Evolutionary conservation across 2,329 filamentous ascomycete genomes (phyloP), one percentile per base, ranked within the genome.

Genomic region (Trichothecium sympodiale): DNA sequence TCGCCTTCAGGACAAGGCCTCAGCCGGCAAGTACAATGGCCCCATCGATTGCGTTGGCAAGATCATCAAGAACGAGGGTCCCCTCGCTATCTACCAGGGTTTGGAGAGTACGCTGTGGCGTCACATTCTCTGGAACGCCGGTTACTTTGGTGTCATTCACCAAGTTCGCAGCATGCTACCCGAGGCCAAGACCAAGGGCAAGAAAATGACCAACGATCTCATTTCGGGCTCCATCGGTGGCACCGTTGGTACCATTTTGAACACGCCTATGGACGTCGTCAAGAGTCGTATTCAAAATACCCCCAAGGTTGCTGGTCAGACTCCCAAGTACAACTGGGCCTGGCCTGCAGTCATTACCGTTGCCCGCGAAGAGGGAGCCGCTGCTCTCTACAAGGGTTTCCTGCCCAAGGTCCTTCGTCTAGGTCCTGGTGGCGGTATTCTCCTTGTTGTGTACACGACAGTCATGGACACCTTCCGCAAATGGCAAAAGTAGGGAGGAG

Each of bases 301-400:
- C 38, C 71, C 83, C 46, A 89, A 83, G 69, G 66, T 94, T 28
- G 59, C 82, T n/a, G 91, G 91, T 5, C 69, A 74, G 36, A 64
- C 77, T 16, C 84, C 84, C 54, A 98, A 98, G 73, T 98, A 98
- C 69, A 95, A 96, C 74, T 98, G 91, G 91, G 91, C 91, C 23
- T 94, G 80, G 75, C 84, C 86, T 32, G 79, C 86, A 16, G 69
- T 95, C 34, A 80, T 74, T 38, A 91, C 84, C 7, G 85, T 98
- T 41, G 79, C 86, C 62, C 85, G 77, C 64, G 91, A 98, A 65
- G 91, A 98, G 62, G 91, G 91, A 5, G 89, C 94, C 56, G 64
- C 62, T 33, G 91, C 91, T 28, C 68, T 98, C 41, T 98, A 98
- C 73, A 98, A 96, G 74, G 91, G 91, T 13, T 98, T 98, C 72